Evolutionary conservation across 75 land plant species (phyloP), one percentile per base, ranked within the genome.

Genomic region (Isoetes taiwanensis): DNA sequence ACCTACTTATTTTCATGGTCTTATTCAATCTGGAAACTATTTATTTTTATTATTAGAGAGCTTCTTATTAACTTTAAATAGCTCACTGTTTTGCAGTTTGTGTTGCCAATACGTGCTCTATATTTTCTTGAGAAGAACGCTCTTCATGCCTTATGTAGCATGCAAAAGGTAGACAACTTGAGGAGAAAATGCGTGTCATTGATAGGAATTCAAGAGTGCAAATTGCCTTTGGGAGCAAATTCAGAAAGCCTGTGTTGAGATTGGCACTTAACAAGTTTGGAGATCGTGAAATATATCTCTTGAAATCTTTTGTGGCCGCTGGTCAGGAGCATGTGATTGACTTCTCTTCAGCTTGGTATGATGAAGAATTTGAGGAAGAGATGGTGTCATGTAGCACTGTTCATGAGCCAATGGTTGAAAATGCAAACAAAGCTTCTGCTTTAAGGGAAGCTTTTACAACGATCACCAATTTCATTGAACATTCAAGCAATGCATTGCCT

Each of bases 271-370:
- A 50, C 2, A 39, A 30, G 19, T 59, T 82, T 35, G 70, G 34
- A 17, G 34, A 17, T 34, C 43, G 52, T n/a, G 82, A 80, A 32
- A 25, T 74, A 30, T 82, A 56, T 39, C 68, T 86, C 72, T 29
- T 90, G 20, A 86, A 90, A 60, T 90, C 87, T 43, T 34, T 90
- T 61, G 84, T 90, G 12, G 91, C 93, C 23, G 72, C 78, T 24
- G 87, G 97, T 28, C 97, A 90, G 53, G 93, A 72, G 53, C 97
- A 90, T 43, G 80, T 90, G 28, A 39, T 90, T 17, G 56, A 50
- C 17, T 17, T 41, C 34, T 71, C 62, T 26, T 30, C 50, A 28
- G 53, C 41, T 30, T 58, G 40, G 43, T 52, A 58, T 34, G 33
- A 64, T 3, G 32, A 53, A 11, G 48, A 43, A 14, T 38, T 35